Percentiles rank a stretch among this genome's conserved stretches.
Evolutionary conservation across 2,329 filamentous ascomycete species (phyloP).

Genomic region (Diaporthe sp.): DNA sequence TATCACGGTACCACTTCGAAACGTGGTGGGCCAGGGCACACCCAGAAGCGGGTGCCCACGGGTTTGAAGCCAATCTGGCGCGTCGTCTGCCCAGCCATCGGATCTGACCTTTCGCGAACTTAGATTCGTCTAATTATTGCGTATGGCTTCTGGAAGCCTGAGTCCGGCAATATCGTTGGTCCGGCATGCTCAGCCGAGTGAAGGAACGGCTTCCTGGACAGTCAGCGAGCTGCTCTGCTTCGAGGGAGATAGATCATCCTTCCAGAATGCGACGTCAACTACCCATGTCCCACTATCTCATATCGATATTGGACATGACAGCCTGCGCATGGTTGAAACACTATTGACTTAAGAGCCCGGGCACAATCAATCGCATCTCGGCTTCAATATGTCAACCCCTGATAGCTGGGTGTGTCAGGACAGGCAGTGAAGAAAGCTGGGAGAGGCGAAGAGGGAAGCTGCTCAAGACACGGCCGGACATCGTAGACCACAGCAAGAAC

Average conservation of each 20-base stretch:
- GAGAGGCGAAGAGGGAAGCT: not conserved
- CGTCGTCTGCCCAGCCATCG: not conserved
- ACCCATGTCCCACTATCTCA: not conserved
- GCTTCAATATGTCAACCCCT: not conserved
- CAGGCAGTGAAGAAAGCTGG: not conserved
- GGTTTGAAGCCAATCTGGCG: slow-evolving; percentile 19
- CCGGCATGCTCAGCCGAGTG: not conserved
- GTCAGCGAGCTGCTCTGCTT: not conserved
- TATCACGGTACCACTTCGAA: slow-evolving; percentile 28
- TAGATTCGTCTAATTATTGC: not conserved
- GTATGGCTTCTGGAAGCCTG: not conserved
- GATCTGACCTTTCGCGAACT: not conserved
- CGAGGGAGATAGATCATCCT: not conserved
- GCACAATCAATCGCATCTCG: not conserved
- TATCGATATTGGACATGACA: not conserved
- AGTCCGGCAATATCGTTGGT: not conserved
- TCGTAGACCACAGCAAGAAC: no score
- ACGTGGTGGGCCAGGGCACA: not conserved
- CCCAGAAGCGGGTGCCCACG: not conserved
- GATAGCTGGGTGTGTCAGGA: not conserved
- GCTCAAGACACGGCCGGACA: no score
- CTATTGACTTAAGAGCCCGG: not conserved
- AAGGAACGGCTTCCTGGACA: not conserved
- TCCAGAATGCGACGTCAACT: not conserved
- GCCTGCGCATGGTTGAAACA: not conserved